Conservation (phyloP, 164 flowering plant species). For the Dillenia suffruticosa region DNA sequence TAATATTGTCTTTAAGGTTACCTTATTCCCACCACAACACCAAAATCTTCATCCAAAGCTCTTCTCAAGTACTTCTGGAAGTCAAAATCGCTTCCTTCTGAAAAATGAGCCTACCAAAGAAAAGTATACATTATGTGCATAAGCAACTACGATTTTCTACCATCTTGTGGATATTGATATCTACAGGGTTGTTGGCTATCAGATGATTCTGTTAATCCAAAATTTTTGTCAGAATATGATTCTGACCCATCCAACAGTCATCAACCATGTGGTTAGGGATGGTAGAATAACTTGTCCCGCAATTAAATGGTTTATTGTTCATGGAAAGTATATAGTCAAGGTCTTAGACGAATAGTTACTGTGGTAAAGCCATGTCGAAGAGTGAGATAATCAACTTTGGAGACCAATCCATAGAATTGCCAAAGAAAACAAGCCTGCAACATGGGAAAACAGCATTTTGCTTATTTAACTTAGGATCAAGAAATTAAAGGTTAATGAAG, state of each 20-base stretch:
- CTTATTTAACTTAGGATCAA: background rate
- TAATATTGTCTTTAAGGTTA: slow-evolving; percentile 8
- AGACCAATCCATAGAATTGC: slow-evolving; percentile 47
- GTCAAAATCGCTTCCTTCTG: slow-evolving; percentile 33
- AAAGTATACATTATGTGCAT: background rate
- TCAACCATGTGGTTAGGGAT: too few species aligned
- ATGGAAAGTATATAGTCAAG: too few species aligned
- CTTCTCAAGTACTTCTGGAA: slow-evolving; percentile 58
- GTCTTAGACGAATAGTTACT: slow-evolving; percentile 27
- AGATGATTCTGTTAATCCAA: too few species aligned
- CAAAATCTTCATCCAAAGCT: slow-evolving; percentile 56
- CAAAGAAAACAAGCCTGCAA: slow-evolving; percentile 51
- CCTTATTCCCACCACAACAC: slow-evolving; percentile 67
- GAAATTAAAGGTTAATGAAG: background rate
- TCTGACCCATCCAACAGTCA: too few species aligned
- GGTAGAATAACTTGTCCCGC: too few species aligned
- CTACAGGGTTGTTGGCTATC: too few species aligned
- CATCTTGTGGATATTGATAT: too few species aligned
- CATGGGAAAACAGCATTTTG: background rate
- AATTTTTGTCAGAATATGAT: too few species aligned
- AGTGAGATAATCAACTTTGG: slow-evolving; percentile 55
- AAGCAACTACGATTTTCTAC: too few species aligned
- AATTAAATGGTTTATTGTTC: too few species aligned
- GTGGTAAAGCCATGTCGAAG: slow-evolving; percentile 76
- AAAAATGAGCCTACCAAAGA: slow-evolving; percentile 42